A percentile compares a stretch with the other conserved stretches of the same genome.
Conservation (phyloP, 331 rosid species). For the Spiraea crenata region DNA sequence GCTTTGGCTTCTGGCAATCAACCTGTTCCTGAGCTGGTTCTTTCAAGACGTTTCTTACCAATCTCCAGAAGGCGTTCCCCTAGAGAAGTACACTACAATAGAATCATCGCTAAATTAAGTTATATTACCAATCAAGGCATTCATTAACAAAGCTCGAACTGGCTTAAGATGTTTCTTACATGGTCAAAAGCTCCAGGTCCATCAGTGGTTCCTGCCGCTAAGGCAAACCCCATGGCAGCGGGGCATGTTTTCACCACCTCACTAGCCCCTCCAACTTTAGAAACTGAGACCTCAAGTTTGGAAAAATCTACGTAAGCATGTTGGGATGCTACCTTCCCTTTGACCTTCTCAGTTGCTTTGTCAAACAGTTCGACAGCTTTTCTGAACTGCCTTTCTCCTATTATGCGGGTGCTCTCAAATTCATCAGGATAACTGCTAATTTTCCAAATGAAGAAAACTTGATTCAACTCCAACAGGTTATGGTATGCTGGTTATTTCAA, state of each 20-base stretch:
- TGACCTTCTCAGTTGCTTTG: constrained; percentile 25
- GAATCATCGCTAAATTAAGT: neutral
- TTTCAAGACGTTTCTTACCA: constrained; percentile 24
- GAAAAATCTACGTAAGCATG: constrained; percentile 25
- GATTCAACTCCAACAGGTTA: neutral
- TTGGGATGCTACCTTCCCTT: constrained; percentile 13
- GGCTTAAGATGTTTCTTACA: constrained; percentile 11
- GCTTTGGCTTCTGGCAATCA: constrained; percentile 23
- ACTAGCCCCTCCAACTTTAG: constrained; percentile 10
- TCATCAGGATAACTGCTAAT: constrained; percentile 30
- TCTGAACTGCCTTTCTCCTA: constrained; percentile 26
- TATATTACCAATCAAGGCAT: neutral
- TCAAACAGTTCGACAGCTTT: constrained; percentile 24
- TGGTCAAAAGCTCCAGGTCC: constrained; percentile 32
- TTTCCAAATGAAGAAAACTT: constrained; percentile 3
- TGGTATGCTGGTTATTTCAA: neutral
- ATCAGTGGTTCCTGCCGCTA: constrained; percentile 34
- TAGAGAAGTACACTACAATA: neutral
- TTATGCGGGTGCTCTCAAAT: constrained; percentile 29
- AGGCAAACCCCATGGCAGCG: constrained; percentile 23
- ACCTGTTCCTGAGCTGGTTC: constrained; percentile 20
- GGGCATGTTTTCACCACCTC: constrained; percentile 27
- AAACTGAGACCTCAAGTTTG: constrained; percentile 8
- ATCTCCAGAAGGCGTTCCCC: constrained; percentile 31
- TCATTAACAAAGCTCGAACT: constrained; percentile 9